Base-by-base conservation (phyloP, 768 basidiomycete species). In the Kondoa subrosea region DNA sequence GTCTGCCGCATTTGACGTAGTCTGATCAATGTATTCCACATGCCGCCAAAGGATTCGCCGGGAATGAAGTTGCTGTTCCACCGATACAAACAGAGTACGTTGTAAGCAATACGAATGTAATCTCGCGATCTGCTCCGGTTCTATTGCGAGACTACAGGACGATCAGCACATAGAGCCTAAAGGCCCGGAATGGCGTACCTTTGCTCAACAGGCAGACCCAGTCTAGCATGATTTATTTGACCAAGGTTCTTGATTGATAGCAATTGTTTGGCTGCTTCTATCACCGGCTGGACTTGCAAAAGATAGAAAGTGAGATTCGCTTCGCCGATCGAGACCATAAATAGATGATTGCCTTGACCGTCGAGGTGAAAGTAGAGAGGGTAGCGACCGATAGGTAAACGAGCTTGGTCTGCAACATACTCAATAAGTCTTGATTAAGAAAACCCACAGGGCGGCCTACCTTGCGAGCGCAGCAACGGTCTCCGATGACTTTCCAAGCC, bases 281-380 rank as follows among this genome's bases (percentile, higher is more conserved):
- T 56, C 2, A 72, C 50, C 58, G 71, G 72, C 21, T 67, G 67
- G 1, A 76, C 58, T 31, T 84, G 85, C 67, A 92, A 86, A 34
- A 92, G 80, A 4, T 89, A 91, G 75, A 87, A 92, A 60, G 83
- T 83, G 73, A 89, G 87, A 67, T 84, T 82, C 61, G 84, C 81
- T 68, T 89, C 85, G 0, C 85, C 85, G 70, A 91, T 84, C 58
- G 89, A 85, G 26, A 91, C 81, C 17, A 91, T 87, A 56, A 93
- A 84, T 75, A 90, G 91, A 75, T 92, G 87, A 56, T 79, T 82
- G 0, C 86, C 85, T 74, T 88, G 91, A 69, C 83, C 86, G 57
- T 85, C 75, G 14, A 93, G 82, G 72, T 88, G 86, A 70, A 93
- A 85, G 76, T 85, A 91, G 31, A 91, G 79, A 60, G 77, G 82